phyloP scores from a whole-genome alignment of 495 filamentous ascomycete species.

The Penicillium paradoxum region DNA sequence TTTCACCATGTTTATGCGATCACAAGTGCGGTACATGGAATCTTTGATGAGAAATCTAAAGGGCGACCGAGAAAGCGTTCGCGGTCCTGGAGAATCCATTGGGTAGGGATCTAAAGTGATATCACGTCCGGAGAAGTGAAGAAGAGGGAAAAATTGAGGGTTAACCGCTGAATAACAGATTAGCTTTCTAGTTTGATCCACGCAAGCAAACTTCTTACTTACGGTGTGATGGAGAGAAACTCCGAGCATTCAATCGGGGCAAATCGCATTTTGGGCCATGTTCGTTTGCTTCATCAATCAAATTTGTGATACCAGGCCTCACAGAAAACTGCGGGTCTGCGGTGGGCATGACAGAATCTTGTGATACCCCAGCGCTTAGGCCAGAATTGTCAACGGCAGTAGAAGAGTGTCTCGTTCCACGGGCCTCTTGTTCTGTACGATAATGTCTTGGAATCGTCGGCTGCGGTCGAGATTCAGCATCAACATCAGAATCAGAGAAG shows the following conservation, averaged over 20 bases:
- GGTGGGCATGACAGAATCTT: neutral
- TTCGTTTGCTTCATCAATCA: slow-evolving; percentile 18
- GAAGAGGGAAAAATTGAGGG: slow-evolving; percentile 39
- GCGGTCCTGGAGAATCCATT: slow-evolving; percentile 33
- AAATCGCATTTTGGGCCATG: neutral
- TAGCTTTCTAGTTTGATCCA: neutral
- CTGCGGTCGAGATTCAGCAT: neutral
- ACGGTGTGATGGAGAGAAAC: slow-evolving; percentile 8
- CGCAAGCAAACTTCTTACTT: neutral
- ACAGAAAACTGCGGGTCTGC: neutral
- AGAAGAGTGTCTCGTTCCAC: no score
- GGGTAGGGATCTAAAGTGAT: slow-evolving; percentile 52
- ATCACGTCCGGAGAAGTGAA: slow-evolving; percentile 55
- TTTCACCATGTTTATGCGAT: slow-evolving; percentile 72
- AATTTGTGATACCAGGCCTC: slow-evolving; percentile 4
- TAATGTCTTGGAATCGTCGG: neutral
- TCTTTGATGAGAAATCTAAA: slow-evolving; percentile 38
- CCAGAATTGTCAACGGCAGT: no score
- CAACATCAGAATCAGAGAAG: slow-evolving; percentile 28
- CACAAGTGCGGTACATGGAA: slow-evolving; percentile 37
- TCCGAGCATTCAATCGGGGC: neutral
- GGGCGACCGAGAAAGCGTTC: slow-evolving; percentile 43
- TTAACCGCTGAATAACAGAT: slow-evolving; percentile 6
- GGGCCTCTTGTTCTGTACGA: neutral
- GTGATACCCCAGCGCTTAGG: no score